phyloP scores from a whole-genome alignment of 805 yeast species.

The Priceomyces haplophilus region DNA sequence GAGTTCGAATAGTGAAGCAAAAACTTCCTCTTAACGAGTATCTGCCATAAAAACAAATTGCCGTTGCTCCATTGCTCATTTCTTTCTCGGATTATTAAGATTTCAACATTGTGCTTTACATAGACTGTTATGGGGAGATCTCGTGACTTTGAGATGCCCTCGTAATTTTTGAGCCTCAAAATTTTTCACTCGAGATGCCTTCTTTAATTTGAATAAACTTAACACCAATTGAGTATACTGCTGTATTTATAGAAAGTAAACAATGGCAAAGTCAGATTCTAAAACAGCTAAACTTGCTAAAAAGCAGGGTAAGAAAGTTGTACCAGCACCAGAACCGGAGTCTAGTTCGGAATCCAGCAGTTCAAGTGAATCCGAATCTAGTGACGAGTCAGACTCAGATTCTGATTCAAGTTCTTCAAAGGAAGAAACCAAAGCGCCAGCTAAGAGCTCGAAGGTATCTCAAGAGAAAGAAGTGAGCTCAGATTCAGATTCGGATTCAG shows the following conservation, averaged over 20 bases:
- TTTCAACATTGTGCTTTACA: not conserved
- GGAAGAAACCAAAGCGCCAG: slow-evolving; percentile 24
- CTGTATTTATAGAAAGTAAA: not conserved
- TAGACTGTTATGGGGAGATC: not conserved
- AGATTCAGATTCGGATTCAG: slow-evolving; percentile 23
- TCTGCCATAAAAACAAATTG: too few species aligned
- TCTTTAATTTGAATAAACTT: not conserved
- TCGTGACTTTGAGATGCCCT: slow-evolving; percentile 5
- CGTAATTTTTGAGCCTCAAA: slow-evolving; percentile 4
- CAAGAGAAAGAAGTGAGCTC: slow-evolving; percentile 21
- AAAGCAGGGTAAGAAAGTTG: slow-evolving; percentile 22
- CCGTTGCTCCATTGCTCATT: too few species aligned
- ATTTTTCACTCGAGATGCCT: slow-evolving; percentile 9
- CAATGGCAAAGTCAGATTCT: slow-evolving; percentile 39
- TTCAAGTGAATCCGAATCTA: slow-evolving; percentile 18
- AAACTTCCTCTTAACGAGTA: too few species aligned
- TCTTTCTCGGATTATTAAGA: too few species aligned
- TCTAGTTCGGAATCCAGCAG: slow-evolving; percentile 20
- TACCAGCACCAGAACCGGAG: slow-evolving; percentile 21
- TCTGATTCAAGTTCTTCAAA: slow-evolving; percentile 16
- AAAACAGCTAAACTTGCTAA: slow-evolving; percentile 25
- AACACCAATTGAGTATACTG: slow-evolving; percentile 1
- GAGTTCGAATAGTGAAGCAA: too few species aligned
- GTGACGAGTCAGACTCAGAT: slow-evolving; percentile 25
- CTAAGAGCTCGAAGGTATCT: slow-evolving; percentile 1